Conservation (phyloP, 306 rosid genomes). For the Elaeagnus macrophylla region DNA sequence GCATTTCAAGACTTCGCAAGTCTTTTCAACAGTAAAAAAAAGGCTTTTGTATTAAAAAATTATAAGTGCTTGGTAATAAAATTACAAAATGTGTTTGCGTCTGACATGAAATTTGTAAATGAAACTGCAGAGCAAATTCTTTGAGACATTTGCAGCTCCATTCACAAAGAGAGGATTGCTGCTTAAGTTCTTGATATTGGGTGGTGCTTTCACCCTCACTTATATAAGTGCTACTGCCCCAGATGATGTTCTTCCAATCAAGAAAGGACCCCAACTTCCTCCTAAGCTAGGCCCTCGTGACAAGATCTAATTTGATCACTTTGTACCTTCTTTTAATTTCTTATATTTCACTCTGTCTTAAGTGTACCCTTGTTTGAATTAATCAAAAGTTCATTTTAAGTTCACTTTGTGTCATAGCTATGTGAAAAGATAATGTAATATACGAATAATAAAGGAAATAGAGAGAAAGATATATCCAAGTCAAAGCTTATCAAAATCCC, state of each 20-base stretch:
- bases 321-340: constrained; percentile 1
- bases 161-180: constrained; percentile 94
- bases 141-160: constrained; percentile 96
- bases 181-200: constrained; percentile 85
- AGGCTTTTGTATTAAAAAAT: too few relatives aligned
- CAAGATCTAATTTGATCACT: constrained; percentile 52
- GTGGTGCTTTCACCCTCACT: constrained; percentile 85
- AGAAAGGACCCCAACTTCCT: constrained; percentile 97
- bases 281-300: constrained; percentile 89
- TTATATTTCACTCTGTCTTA: constrained; percentile 23
- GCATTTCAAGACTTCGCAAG: too few relatives aligned
- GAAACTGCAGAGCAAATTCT: constrained; percentile 80
- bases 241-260: constrained; percentile 75
- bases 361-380: constrained; percentile 19
- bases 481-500: constrained; percentile 8
- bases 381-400: constrained; percentile 26
- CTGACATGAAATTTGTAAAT: constrained; percentile 1
- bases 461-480: constrained; percentile 4
- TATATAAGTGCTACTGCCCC: constrained; percentile 77
- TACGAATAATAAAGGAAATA: not conserved
- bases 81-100: not conserved
- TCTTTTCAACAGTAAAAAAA: too few relatives aligned
- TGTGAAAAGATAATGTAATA: not conserved
- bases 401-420: constrained; percentile 19
- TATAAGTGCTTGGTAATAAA: too few relatives aligned